Conservation (phyloP, 306 rosid species). For the Gastrolobium bilobum region DNA sequence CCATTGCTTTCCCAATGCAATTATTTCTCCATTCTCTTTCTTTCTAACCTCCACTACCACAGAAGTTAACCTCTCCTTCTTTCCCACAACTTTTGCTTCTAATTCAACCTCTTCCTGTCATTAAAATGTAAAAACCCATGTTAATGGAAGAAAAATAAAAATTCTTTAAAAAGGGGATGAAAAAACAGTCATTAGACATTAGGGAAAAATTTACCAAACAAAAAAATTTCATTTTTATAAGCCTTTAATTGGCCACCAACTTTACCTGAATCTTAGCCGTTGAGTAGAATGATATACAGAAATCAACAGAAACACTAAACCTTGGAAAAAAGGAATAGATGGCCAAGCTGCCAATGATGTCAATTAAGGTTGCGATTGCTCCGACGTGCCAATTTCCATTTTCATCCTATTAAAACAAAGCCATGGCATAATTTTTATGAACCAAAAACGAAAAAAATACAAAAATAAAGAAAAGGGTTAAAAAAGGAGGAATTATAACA, state of each 20-base stretch:
- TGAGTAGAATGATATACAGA: conserved; percentile 42
- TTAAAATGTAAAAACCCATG: background rate
- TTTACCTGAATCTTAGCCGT: conserved; percentile 49
- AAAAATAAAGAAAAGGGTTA: too few species aligned
- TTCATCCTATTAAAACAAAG: conserved; percentile 41
- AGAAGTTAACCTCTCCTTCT: conserved; percentile 42
- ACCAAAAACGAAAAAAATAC: too few species aligned
- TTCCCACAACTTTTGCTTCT: conserved; percentile 47
- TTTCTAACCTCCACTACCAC: conserved; percentile 46
- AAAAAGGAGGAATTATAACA: too few species aligned
- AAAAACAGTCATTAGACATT: too few species aligned
- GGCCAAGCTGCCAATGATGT: conserved; percentile 31
- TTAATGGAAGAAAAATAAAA: background rate
- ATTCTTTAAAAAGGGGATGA: too few species aligned
- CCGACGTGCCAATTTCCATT: conserved; percentile 59
- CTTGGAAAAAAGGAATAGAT: background rate
- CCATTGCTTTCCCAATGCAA: conserved; percentile 58
- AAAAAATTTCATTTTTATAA: background rate
- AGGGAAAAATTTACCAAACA: background rate
- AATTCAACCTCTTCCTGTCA: conserved; percentile 57
- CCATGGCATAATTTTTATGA: too few species aligned
- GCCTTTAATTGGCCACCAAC: background rate
- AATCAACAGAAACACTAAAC: conserved; percentile 32
- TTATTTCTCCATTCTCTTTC: conserved; percentile 43
- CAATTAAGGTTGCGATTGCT: conserved; percentile 53